Evolutionary conservation across 139 green algal species (phyloP).

Genomic region (Mesotaenium endlicherianum): DNA sequence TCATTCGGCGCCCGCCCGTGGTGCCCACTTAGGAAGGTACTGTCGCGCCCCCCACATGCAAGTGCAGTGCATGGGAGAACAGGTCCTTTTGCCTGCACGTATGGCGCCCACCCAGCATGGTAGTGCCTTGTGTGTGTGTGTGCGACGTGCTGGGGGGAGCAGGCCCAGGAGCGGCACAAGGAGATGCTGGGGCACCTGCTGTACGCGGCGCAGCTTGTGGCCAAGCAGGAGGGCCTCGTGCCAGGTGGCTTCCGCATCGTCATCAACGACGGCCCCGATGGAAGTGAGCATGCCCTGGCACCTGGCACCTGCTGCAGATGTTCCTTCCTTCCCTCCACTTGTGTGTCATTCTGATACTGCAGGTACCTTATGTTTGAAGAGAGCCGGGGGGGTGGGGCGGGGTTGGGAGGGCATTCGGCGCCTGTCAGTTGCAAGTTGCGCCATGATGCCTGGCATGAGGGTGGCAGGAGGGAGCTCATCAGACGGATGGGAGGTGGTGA

Average conservation of each 20-base stretch:
- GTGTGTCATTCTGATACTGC: background rate
- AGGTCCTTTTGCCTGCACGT: no score
- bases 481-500: no score
- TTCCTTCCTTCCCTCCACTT: background rate
- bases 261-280: conserved; percentile 44
- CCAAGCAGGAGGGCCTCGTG: conserved; percentile 32
- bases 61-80: no score
- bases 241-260: conserved; percentile 39
- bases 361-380: background rate
- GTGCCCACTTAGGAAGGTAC: no score
- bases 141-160: no score
- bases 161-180: conserved; percentile 47
- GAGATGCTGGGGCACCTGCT: conserved; percentile 45
- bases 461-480: background rate
- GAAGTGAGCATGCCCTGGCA: conserved; percentile 20
- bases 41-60: no score
- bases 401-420: background rate
- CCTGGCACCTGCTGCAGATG: background rate
- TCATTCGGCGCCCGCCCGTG: no score
- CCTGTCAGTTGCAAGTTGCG: background rate
- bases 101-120: no score
- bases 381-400: background rate
- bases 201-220: conserved; percentile 2
- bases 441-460: background rate
- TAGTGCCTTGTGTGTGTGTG: no score